A percentile compares a stretch with the other conserved stretches of the same genome.
These are phyloP conservation scores for Aureoboletus auriporus DNA, from an alignment of 768 basidiomycete species.

Conservation along the genomic window DNA sequence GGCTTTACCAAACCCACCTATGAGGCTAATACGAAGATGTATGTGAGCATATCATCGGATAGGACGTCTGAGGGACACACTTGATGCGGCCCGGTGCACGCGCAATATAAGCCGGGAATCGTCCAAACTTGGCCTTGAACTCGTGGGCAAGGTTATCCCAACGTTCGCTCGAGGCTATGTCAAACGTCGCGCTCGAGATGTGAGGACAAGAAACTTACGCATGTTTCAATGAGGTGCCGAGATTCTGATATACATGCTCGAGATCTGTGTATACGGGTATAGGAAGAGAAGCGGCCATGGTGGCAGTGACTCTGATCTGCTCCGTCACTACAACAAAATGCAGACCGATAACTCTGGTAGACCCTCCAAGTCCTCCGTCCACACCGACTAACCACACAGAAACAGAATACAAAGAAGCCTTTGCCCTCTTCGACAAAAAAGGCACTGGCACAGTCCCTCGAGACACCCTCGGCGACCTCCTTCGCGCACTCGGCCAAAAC, in stretches of 20 bases:
- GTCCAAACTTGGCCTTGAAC: conserved; percentile 62
- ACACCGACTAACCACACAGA: no score
- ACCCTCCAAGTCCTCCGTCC: no score
- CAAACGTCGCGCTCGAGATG: not conserved
- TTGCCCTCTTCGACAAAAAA: conserved; percentile 93
- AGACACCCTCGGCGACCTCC: conserved; percentile 85
- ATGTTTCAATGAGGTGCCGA: conserved; percentile 53
- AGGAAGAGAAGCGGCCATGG: conserved; percentile 51
- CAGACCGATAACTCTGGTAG: no score
- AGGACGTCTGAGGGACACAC: conserved; percentile 33
- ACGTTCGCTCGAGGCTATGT: conserved; percentile 33
- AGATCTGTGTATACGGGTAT: conserved; percentile 63
- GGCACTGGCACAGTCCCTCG: conserved; percentile 62
- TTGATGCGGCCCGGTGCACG: conserved; percentile 82
- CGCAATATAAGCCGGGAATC: conserved; percentile 64
- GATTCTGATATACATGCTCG: conserved; percentile 49
- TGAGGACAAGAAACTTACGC: conserved; percentile 26
- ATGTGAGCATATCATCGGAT: not conserved
- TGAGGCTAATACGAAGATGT: conserved; percentile 22
- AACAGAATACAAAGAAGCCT: no score
- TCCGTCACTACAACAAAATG: no score
- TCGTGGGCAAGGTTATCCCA: conserved; percentile 61
- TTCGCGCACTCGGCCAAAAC: conserved; percentile 95
- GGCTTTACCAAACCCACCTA: conserved; percentile 21
- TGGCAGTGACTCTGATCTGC: no score